phyloP scores from a whole-genome alignment of 2,329 filamentous ascomycete genomes.

The Orbilia ellipsospora region DNA sequence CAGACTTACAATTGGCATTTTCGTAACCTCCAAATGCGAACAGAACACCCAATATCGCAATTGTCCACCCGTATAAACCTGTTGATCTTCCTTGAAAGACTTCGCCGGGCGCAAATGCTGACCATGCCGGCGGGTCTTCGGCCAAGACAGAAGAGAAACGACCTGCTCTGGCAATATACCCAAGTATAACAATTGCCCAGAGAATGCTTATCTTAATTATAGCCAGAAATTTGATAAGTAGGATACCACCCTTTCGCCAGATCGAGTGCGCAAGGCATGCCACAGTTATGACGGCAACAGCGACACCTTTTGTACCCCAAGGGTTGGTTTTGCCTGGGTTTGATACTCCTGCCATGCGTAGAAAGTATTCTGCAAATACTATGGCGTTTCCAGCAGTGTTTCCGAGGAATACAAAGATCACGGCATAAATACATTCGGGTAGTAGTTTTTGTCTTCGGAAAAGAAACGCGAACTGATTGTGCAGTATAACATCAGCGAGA shows the following conservation, averaged over 20 bases:
- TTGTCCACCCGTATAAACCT: slow-evolving; percentile 60
- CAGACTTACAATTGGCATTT: slow-evolving; percentile 64
- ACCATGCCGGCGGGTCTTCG: slow-evolving; percentile 59
- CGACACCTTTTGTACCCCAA: slow-evolving; percentile 65
- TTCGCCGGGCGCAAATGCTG: slow-evolving; percentile 54
- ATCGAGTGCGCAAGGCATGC: slow-evolving; percentile 66
- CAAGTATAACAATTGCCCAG: slow-evolving; percentile 64
- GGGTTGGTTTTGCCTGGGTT: slow-evolving; percentile 57
- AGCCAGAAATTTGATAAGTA: slow-evolving; percentile 67
- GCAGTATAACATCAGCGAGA: background rate
- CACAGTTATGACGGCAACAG: slow-evolving; percentile 64
- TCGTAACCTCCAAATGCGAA: slow-evolving; percentile 64
- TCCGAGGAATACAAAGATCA: slow-evolving; percentile 65
- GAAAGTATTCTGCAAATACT: slow-evolving; percentile 64
- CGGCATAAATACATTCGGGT: slow-evolving; percentile 65
- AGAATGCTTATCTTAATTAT: slow-evolving; percentile 67
- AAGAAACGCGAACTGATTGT: slow-evolving; percentile 64
- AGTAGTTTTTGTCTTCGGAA: slow-evolving; percentile 63
- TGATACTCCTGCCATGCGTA: slow-evolving; percentile 60
- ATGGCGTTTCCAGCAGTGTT: slow-evolving; percentile 67
- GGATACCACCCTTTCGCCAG: slow-evolving; percentile 67
- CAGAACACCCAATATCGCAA: slow-evolving; percentile 65
- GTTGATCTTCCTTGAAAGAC: slow-evolving; percentile 17
- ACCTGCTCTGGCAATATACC: slow-evolving; percentile 60
- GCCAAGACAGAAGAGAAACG: slow-evolving; percentile 53